Base-by-base conservation (phyloP, 208 protist genomes). In the Crithidia expoeki region DNA sequence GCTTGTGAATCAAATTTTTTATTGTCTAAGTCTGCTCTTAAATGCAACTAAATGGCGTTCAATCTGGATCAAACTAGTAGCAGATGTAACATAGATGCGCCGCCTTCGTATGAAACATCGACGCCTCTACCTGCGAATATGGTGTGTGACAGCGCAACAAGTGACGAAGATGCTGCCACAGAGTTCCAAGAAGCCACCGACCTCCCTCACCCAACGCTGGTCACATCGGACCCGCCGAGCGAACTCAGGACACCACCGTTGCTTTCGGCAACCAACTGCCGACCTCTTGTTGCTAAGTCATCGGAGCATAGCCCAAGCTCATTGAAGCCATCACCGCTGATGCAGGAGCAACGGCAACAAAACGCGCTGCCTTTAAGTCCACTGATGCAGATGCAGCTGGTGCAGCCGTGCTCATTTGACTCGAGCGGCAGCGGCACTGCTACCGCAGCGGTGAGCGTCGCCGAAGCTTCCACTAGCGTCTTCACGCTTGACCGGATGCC, bases 1-100 rank as follows among this genome's bases (percentile, higher is more conserved):
- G 16, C 21, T 44, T 50, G 49, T 65, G 9, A 25, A 34, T 55
- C 44, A 50, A 14, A 38, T 30, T 46, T 36, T 68, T 69, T 56
- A 25, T 47, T 50, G n/a, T n/a, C n/a, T n/a, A n/a, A n/a, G n/a
- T n/a, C n/a, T n/a, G n/a, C n/a, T n/a, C n/a, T n/a, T n/a, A 60
- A n/a, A 60, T 60, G 55, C 32, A 32, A 4, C 9, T 47, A 44
- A 42, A 60, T 60, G 55, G 34, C 34, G 23, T 44, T 34, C 1
- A 16, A 44, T 44, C 10, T 23, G 10, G 16, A 6, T n/a, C n/a
- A 60, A 2, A 5, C 32, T 30, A 51, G 25, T 21, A 50, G 10
- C 14, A 21, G n/a, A 21, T 14, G 57, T 49, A 4, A 51, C 27
- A 2, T 63, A 17, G 57, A 63, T 51, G 10, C 16, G 2, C 25